These are phyloP conservation scores for Arxiozyma slooffiae DNA, from an alignment of 1,139 yeast genomes.

Conservation along the genomic window DNA sequence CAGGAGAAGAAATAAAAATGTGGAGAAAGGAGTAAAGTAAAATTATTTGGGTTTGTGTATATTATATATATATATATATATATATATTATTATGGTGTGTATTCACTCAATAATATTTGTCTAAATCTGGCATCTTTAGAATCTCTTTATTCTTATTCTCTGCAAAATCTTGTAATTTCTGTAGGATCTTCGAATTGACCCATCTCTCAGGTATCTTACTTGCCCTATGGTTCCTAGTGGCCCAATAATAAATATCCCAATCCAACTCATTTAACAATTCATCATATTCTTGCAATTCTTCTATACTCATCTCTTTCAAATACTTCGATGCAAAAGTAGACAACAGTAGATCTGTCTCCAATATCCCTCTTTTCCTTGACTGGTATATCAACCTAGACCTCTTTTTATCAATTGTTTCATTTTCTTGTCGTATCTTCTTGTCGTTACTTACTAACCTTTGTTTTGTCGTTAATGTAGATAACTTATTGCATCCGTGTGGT, in stretches of 20 bases:
- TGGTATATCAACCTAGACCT: constrained; percentile 85
- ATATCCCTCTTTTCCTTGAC: constrained; percentile 88
- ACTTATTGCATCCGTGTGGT: too few species aligned
- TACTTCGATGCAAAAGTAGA: constrained; percentile 77
- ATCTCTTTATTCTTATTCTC: constrained; percentile 63
- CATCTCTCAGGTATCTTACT: constrained; percentile 84
- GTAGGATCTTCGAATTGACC: constrained; percentile 58
- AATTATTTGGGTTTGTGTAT: too few species aligned
- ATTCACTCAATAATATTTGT: constrained; percentile 20
- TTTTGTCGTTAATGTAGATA: too few species aligned
- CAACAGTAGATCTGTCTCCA: constrained; percentile 81
- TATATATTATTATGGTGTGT: not conserved
- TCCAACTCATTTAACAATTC: constrained; percentile 80
- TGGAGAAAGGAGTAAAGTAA: too few species aligned
- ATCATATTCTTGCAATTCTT: constrained; percentile 79
- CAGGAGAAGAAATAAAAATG: too few species aligned
- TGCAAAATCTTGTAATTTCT: constrained; percentile 60
- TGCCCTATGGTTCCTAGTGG: constrained; percentile 67
- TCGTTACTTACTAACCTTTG: too few species aligned
- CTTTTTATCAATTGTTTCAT: constrained; percentile 67
- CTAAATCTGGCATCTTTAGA: constrained; percentile 74
- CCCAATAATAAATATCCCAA: constrained; percentile 99
- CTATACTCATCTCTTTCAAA: constrained; percentile 48
- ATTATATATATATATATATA: too few species aligned
- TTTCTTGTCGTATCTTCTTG: too few species aligned